A percentile compares a stretch with the other conserved stretches of the same genome.
Conservation (phyloP, 2,329 filamentous ascomycete genomes). For the Fusarium papillatum region DNA sequence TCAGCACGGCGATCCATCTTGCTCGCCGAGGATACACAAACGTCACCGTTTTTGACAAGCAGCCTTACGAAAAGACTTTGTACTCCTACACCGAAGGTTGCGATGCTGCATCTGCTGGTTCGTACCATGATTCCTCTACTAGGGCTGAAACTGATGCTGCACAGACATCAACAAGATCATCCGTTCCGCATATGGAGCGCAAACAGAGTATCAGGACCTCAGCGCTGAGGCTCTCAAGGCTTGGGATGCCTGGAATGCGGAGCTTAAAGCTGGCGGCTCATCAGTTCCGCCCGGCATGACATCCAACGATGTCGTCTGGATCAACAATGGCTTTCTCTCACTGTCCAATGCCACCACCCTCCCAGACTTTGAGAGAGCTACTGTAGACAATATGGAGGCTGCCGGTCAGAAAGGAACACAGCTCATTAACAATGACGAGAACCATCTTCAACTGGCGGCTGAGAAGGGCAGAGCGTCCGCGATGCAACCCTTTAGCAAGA, state of each 20-base stretch:
- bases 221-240: conserved; percentile 53
- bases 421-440: conserved; percentile 42
- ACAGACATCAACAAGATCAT: conserved; percentile 54
- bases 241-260: conserved; percentile 60
- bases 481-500: conserved; percentile 55
- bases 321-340: conserved; percentile 52
- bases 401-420: conserved; percentile 51
- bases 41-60: conserved; percentile 63
- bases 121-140: not conserved
- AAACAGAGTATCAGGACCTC: conserved; percentile 60
- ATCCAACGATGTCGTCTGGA: conserved; percentile 49
- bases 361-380: conserved; percentile 50
- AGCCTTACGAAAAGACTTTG: conserved; percentile 53
- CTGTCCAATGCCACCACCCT: conserved; percentile 37
- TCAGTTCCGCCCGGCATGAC: conserved; percentile 52
- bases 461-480: conserved; percentile 45
- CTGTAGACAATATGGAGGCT: conserved; percentile 50
- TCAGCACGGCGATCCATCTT: conserved; percentile 51
- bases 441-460: conserved; percentile 44
- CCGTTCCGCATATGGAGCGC: conserved; percentile 52
- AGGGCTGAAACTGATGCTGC: not conserved
- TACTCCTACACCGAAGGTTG: conserved; percentile 58
- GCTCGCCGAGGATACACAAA: conserved; percentile 57
- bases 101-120: conserved; percentile 58
- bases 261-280: conserved; percentile 45